These are phyloP conservation scores for Hypocrella siamensis DNA, from an alignment of 2,329 filamentous ascomycete genomes.

Conservation along the genomic window DNA sequence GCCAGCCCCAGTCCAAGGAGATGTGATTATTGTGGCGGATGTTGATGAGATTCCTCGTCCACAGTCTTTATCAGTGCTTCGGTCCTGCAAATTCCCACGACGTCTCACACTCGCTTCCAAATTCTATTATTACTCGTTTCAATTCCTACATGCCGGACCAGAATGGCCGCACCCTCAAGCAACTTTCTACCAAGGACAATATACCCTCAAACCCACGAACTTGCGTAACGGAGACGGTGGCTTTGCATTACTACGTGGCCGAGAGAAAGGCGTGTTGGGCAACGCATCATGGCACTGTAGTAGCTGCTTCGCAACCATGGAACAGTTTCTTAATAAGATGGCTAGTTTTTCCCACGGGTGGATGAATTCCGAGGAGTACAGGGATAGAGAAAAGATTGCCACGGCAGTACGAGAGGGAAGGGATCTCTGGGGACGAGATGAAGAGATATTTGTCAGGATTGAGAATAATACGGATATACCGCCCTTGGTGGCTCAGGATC, in stretches of 20 bases:
- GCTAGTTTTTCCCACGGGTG: slow-evolving; percentile 37
- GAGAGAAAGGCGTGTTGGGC: slow-evolving; percentile 26
- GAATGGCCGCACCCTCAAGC: slow-evolving; percentile 45
- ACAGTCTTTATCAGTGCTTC: slow-evolving; percentile 28
- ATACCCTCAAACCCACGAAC: slow-evolving; percentile 37
- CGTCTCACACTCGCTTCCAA: slow-evolving; percentile 33
- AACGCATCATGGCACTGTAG: slow-evolving; percentile 48
- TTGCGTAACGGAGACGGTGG: slow-evolving; percentile 32
- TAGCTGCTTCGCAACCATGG: slow-evolving; percentile 40
- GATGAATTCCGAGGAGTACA: slow-evolving; percentile 33
- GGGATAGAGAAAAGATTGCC: slow-evolving; percentile 31
- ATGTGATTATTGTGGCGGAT: slow-evolving; percentile 44
- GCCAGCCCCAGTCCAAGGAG: slow-evolving; percentile 26
- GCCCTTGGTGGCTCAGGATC: slow-evolving; percentile 22
- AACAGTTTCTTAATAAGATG: slow-evolving; percentile 39
- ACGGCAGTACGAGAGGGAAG: slow-evolving; percentile 32
- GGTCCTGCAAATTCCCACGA: slow-evolving; percentile 34
- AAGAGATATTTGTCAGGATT: slow-evolving; percentile 30
- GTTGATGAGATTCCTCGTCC: slow-evolving; percentile 45
- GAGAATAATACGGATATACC: slow-evolving; percentile 38
- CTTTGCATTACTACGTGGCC: slow-evolving; percentile 18
- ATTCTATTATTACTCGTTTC: slow-evolving; percentile 44
- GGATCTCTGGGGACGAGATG: slow-evolving; percentile 37
- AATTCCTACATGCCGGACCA: slow-evolving; percentile 25
- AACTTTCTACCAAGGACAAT: slow-evolving; percentile 29